Evolutionary conservation across 805 yeast genomes (phyloP).

Genomic region (Komagataella mondaviorum): DNA sequence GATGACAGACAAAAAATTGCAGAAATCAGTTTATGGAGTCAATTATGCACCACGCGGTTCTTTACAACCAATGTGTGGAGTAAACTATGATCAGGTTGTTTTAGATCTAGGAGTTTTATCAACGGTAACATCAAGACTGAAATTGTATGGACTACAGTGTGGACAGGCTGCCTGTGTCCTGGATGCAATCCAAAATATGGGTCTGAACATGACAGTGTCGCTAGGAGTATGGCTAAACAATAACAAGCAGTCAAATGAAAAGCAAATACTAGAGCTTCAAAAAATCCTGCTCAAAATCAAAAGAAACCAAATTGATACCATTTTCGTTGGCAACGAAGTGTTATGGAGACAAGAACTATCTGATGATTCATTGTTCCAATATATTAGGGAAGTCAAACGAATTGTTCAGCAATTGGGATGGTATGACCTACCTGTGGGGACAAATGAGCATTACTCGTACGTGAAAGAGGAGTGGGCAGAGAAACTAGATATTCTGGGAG

Average conservation of each 20-base stretch:
- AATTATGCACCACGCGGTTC: slow-evolving; percentile 41
- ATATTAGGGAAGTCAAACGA: slow-evolving; percentile 26
- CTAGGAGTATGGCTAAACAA: slow-evolving; percentile 52
- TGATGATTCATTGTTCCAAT: slow-evolving; percentile 20
- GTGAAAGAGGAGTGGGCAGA: slow-evolving; percentile 24
- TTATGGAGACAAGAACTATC: slow-evolving; percentile 36
- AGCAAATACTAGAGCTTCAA: slow-evolving; percentile 33
- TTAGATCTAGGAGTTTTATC: slow-evolving; percentile 46
- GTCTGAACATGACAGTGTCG: slow-evolving; percentile 40
- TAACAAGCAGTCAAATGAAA: slow-evolving; percentile 26
- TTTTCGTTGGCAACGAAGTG: slow-evolving; percentile 53
- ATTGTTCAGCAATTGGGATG: slow-evolving; percentile 20
- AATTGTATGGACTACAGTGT: slow-evolving; percentile 52
- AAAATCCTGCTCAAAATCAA: slow-evolving; percentile 28
- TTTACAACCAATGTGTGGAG: slow-evolving; percentile 37
- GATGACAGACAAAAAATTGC: slow-evolving; percentile 20
- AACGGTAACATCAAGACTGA: slow-evolving; percentile 40
- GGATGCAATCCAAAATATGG: slow-evolving; percentile 34
- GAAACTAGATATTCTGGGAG: slow-evolving; percentile 43
- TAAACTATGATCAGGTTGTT: slow-evolving; percentile 29
- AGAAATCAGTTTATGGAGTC: slow-evolving; percentile 37
- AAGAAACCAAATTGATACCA: slow-evolving; percentile 28
- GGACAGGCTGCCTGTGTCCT: slow-evolving; percentile 37
- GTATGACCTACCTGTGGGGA: slow-evolving; percentile 40
- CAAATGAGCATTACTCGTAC: slow-evolving; percentile 43